Evolutionary conservation across 192 early-diverging fungal species (phyloP).

Genomic region (Rhizophagus sp.): DNA sequence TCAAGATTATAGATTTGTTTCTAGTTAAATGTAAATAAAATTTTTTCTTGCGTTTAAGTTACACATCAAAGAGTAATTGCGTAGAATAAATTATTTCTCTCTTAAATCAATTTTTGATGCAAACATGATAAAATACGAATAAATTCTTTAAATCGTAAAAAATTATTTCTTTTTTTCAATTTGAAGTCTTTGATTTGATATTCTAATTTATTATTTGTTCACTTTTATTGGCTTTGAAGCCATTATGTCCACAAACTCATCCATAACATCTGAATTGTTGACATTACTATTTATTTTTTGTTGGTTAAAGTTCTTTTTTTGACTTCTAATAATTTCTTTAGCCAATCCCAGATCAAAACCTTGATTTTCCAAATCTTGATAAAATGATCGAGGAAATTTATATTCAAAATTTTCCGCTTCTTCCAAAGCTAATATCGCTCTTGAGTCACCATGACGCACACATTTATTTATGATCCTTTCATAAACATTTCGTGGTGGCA

Average conservation of each 20-base stretch:
- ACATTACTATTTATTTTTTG: not conserved
- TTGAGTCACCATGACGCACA: slow-evolving; percentile 58
- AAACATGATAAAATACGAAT: not conserved
- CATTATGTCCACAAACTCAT: not conserved
- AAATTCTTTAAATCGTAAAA: too few species aligned
- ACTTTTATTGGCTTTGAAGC: not conserved
- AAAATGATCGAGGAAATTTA: not conserved
- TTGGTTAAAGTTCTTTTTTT: not conserved
- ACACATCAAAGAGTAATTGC: not conserved
- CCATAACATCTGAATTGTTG: not conserved
- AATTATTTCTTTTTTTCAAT: too few species aligned
- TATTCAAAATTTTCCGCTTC: slow-evolving; percentile 68
- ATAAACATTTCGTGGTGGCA: slow-evolving; percentile 55
- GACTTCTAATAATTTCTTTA: not conserved
- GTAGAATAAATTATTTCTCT: too few species aligned
- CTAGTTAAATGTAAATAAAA: not conserved
- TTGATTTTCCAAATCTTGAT: not conserved
- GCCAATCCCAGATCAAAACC: not conserved
- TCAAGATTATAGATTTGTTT: not conserved
- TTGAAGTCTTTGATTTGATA: too few species aligned
- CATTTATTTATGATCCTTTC: slow-evolving; percentile 55
- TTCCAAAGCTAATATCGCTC: slow-evolving; percentile 56
- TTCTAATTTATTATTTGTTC: too few species aligned
- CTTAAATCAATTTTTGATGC: too few species aligned
- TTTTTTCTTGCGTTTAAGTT: too few species aligned